phyloP scores from a whole-genome alignment of 805 yeast species.

The Saccharomycopsis oosterbeekiorum region DNA sequence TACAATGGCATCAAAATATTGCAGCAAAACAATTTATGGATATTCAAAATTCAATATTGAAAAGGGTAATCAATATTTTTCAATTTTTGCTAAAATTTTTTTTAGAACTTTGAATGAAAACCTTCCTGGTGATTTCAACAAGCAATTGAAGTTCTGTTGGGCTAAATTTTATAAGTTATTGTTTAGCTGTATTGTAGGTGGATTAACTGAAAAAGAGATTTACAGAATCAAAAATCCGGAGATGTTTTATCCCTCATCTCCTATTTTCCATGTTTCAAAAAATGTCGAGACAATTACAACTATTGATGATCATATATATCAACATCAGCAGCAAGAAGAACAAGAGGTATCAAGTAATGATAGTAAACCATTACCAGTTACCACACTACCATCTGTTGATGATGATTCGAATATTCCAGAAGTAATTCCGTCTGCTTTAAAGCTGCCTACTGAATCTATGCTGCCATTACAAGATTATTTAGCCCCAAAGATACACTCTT shows the following conservation, averaged over 20 bases:
- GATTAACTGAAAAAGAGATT: conserved; percentile 6
- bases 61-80: conserved; percentile 12
- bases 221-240: not conserved
- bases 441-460: not conserved
- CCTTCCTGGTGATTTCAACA: conserved; percentile 12
- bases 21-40: conserved; percentile 13
- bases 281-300: not conserved
- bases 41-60: conserved; percentile 6
- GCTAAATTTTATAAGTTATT: conserved; percentile 14
- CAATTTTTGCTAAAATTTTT: conserved; percentile 16
- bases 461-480: not conserved
- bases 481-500: not conserved
- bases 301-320: not conserved
- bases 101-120: conserved; percentile 17
- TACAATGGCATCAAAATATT: not conserved
- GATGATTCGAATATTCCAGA: not conserved
- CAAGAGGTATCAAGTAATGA: not conserved
- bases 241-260: not conserved
- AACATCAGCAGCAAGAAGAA: not conserved
- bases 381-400: not conserved
- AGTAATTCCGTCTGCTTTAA: not conserved
- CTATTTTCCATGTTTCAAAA: not conserved
- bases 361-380: not conserved
- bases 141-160: conserved; percentile 14
- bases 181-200: conserved; percentile 19